Base-by-base conservation (phyloP, 257 asterid species). In the Thymus quinquecostatus region DNA sequence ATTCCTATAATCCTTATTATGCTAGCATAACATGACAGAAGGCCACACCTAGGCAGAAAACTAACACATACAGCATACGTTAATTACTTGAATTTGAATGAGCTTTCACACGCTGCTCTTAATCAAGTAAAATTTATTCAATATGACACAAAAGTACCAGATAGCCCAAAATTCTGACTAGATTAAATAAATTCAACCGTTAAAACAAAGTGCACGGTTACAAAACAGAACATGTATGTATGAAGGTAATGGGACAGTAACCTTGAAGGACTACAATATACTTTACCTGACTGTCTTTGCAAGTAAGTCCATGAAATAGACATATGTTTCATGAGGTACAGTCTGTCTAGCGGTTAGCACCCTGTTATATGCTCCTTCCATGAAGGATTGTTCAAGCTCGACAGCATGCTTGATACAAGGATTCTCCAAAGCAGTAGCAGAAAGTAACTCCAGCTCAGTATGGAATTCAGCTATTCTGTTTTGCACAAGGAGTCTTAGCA, bases 351-450 rank as follows among this genome's bases (percentile, higher is more conserved):
- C 98, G 69, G 82, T 88, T 82, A 91, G 74, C 66, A 91, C 99
- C 27, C 97, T 91, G 81, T 94, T 90, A 77, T 94, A 94, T 71
- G 98, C 99, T 75, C 99, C 99, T 81, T 95, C 99, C 98, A 89
- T 91, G 86, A 92, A 91, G 71, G 97, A 92, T 72, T 91, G 98
- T 86, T 95, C 99, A 80, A 92, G 79, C 74, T 89, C 99, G 50
- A 94, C 89, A 77, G 97, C 99, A 83, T 94, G 99, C 81, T 82
- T 94, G 75, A 94, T 89, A 69, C 98, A 91, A 67, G 91, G 87
- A 73, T 94, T 86, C 77, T 89, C 98, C 86, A 94, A 79, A 76
- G 98, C 96, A 80, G 45, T 75, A 41, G 89, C 82, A 9, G 96
- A 78, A 48, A 94, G 97, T 55, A 91, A 79, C 80, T 94, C 99